Conservation (phyloP, 441 rosid species). For the Kokia cookei region DNA sequence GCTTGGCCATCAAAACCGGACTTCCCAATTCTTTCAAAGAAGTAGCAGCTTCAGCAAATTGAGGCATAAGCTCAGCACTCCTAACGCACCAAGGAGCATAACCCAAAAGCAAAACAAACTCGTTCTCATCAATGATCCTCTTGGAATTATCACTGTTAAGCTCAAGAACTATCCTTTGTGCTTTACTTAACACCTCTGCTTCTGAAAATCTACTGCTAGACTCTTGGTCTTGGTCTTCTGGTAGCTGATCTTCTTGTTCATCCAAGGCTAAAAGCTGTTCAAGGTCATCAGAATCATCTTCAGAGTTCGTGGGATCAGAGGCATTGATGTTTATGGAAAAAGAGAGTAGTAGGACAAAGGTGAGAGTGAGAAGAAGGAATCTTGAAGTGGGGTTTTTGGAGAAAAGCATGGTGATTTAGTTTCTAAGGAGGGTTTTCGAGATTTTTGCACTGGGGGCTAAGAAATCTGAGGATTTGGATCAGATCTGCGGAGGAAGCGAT, state of each 20-base stretch:
- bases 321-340: conserved; percentile 21
- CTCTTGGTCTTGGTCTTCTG: conserved; percentile 11
- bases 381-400: conserved; percentile 36
- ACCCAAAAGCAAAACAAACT: conserved; percentile 67
- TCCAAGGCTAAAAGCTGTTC: conserved; percentile 64
- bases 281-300: conserved; percentile 40
- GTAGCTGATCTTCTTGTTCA: conserved; percentile 35
- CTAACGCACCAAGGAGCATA: conserved; percentile 89
- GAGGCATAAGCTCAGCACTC: conserved; percentile 95
- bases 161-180: conserved; percentile 81
- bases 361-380: conserved; percentile 31
- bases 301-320: conserved; percentile 31
- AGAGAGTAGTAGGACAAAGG: conserved; percentile 33
- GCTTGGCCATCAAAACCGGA: conserved; percentile 67
- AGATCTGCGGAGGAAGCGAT: neutral
- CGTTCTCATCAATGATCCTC: conserved; percentile 43
- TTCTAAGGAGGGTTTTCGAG: neutral
- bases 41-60: conserved; percentile 85
- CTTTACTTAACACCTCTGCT: conserved; percentile 67
- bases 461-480: neutral
- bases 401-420: conserved; percentile 23
- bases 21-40: conserved; percentile 53
- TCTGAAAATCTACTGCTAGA: conserved; percentile 37
- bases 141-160: conserved; percentile 52
- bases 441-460: neutral